Percentiles rank a stretch among this genome's conserved stretches.
These are phyloP conservation scores for Leishmania aethiopica DNA, from an alignment of 208 protist species.

Conservation along the genomic window DNA sequence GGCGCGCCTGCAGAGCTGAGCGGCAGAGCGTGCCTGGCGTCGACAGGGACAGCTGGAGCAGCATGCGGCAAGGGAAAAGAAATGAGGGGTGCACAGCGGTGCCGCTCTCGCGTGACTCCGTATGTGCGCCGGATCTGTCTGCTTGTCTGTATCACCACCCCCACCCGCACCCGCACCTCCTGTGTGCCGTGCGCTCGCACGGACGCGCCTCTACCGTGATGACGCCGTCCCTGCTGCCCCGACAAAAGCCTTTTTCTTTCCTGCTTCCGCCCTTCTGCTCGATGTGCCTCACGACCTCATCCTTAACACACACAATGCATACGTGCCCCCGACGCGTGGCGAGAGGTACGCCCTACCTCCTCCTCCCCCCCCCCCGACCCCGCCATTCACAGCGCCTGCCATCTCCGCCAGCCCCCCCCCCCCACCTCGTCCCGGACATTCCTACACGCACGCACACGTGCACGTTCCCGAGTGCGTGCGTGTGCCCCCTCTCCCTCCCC, in stretches of 20 bases:
- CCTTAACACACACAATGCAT: not conserved
- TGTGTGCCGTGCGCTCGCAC: not conserved
- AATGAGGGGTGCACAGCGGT: not conserved
- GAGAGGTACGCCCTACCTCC: not conserved
- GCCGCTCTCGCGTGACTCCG: not conserved
- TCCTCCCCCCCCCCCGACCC: not conserved
- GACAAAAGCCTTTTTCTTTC: not conserved
- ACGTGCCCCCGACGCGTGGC: not conserved
- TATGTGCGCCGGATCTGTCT: not conserved
- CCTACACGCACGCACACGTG: not conserved
- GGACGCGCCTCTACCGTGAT: not conserved
- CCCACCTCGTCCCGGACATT: not conserved
- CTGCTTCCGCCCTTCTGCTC: not conserved
- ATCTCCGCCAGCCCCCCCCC: not conserved
- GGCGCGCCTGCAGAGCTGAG: too few species aligned
- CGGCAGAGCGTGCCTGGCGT: too few species aligned
- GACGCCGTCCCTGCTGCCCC: not conserved
- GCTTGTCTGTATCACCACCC: not conserved
- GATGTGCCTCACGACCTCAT: too few species aligned
- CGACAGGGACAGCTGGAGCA: not conserved
- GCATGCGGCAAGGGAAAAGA: not conserved
- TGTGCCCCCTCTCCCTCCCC: not conserved
- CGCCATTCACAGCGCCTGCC: not conserved
- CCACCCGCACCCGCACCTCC: not conserved
- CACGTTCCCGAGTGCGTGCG: not conserved